These are phyloP conservation scores for Pythium inflatum DNA, from an alignment of 352 stramenopile species.

Conservation along the genomic window DNA sequence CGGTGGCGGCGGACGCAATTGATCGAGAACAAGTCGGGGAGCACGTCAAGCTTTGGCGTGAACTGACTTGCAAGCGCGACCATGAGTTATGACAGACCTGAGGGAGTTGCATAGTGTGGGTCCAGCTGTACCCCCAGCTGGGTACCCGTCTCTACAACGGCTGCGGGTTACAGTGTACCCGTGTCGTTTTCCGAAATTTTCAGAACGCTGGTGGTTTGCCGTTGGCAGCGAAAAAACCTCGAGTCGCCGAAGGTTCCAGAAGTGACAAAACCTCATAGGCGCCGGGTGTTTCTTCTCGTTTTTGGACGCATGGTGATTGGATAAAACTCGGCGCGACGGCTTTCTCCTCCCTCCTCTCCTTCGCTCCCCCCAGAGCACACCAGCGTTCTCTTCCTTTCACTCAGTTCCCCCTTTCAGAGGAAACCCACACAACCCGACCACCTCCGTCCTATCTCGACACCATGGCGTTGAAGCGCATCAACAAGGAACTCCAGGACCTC, in stretches of 20 bases:
- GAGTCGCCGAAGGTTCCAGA: conserved; percentile 39
- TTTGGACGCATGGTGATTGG: conserved; percentile 21
- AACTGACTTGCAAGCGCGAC: conserved; percentile 20
- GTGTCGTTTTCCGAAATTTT: not conserved
- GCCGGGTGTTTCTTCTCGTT: conserved; percentile 32
- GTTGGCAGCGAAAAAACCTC: conserved; percentile 20
- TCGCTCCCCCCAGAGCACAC: not conserved
- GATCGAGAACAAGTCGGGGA: not conserved
- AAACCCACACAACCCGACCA: conserved; percentile 24
- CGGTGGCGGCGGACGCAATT: too few species aligned
- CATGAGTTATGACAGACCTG: conserved; percentile 31
- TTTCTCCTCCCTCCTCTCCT: conserved; percentile 12
- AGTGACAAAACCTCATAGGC: conserved; percentile 32
- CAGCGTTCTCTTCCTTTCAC: conserved; percentile 28
- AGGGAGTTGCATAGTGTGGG: conserved; percentile 23
- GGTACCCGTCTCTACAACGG: not conserved
- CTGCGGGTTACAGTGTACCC: not conserved
- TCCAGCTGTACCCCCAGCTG: conserved; percentile 12
- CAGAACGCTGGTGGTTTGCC: conserved; percentile 25
- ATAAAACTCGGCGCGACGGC: not conserved
- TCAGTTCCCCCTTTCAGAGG: conserved; percentile 38
- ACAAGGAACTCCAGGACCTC: conserved; percentile 96
- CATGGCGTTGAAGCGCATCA: conserved; percentile 95
- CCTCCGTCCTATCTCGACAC: not conserved
- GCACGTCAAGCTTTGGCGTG: not conserved